These are phyloP conservation scores for Boletus putidus DNA, from an alignment of 1,284 basidiomycete species.

Conservation along the genomic window DNA sequence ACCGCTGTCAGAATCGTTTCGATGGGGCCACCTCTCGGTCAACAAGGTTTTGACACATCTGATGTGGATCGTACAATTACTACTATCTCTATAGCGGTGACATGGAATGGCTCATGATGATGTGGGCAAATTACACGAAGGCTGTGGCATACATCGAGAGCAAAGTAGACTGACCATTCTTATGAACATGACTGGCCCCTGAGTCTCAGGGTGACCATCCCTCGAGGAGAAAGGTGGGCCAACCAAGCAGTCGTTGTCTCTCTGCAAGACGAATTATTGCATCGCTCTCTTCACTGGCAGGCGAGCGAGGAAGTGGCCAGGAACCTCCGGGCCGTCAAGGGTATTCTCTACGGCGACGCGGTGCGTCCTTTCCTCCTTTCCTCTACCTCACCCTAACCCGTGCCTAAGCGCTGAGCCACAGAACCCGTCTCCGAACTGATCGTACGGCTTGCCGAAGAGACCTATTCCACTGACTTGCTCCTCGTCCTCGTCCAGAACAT, in stretches of 20 bases:
- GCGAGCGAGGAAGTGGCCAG: constrained; percentile 88
- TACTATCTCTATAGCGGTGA: too few relatives aligned
- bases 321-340: constrained; percentile 86
- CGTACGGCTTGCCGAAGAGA: constrained; percentile 93
- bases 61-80: too few relatives aligned
- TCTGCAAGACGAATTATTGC: constrained; percentile 1
- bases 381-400: constrained; percentile 9
- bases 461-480: constrained; percentile 89
- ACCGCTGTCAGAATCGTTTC: too few relatives aligned
- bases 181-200: too few relatives aligned
- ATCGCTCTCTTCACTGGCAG: constrained; percentile 49
- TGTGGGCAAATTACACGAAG: too few relatives aligned
- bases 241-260: not conserved
- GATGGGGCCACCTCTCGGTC: too few relatives aligned
- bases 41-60: too few relatives aligned
- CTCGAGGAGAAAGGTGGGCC: constrained; percentile 75
- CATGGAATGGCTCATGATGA: too few relatives aligned
- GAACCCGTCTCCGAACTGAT: constrained; percentile 85
- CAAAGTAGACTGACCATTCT: too few relatives aligned
- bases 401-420: constrained; percentile 26
- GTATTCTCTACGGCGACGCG: constrained; percentile 83
- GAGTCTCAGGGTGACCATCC: too few relatives aligned
- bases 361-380: constrained; percentile 43
- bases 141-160: too few relatives aligned
- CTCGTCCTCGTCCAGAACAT: constrained; percentile 82